Conservation (phyloP, 192 early-diverging fungal species). For the Podila minutissima region DNA sequence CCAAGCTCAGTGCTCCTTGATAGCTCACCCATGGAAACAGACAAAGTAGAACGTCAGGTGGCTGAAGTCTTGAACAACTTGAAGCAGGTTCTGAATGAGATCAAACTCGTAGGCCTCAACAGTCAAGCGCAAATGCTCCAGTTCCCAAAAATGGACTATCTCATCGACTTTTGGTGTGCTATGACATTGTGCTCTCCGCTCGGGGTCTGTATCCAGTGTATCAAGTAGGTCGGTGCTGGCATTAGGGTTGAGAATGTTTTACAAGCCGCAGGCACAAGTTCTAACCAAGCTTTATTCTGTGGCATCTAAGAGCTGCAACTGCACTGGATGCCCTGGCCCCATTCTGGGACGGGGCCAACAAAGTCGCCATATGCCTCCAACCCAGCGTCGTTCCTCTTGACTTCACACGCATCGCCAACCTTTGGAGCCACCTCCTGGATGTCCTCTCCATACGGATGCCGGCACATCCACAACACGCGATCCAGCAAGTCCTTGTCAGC, state of each 20-base stretch:
- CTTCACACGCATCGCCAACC: slow-evolving; percentile 48
- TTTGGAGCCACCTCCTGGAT: slow-evolving; percentile 30
- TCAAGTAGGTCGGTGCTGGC: no score
- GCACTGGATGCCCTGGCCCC: slow-evolving; percentile 74
- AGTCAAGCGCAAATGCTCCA: no score
- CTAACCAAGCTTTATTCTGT: background rate
- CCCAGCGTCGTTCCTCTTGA: slow-evolving; percentile 31
- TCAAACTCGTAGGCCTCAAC: no score
- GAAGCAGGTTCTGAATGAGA: no score
- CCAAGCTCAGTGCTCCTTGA: no score
- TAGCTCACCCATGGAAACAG: no score
- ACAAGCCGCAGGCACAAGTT: background rate
- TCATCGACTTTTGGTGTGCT: no score
- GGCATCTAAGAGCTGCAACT: slow-evolving; percentile 73
- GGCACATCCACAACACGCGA: slow-evolving; percentile 62
- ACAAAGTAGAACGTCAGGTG: no score
- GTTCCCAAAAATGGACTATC: no score
- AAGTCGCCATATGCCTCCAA: slow-evolving; percentile 52
- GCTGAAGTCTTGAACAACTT: no score
- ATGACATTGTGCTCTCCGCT: no score
- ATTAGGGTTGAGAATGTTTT: background rate
- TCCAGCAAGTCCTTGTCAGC: slow-evolving; percentile 48
- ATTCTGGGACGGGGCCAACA: slow-evolving; percentile 62
- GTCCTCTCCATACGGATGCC: slow-evolving; percentile 63
- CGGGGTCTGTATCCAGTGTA: no score